Conservation (phyloP, 352 stramenopile species). For the Globisporangium spiculum region DNA sequence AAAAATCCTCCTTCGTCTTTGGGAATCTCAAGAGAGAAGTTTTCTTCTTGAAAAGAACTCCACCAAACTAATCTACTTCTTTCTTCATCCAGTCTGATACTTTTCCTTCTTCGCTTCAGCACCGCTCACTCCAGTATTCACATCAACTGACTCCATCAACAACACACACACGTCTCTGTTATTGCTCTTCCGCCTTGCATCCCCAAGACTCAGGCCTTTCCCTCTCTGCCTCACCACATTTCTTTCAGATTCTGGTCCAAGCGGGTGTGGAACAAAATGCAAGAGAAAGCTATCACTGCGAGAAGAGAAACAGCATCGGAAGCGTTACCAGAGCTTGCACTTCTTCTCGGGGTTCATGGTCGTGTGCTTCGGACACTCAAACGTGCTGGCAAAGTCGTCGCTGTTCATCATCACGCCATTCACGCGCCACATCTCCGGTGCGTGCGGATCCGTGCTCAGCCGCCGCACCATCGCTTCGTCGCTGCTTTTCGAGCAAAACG, state of each 20-base stretch:
- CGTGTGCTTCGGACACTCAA: slow-evolving; percentile 46
- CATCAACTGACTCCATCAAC: no score
- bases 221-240: no score
- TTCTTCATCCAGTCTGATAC: no score
- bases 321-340: slow-evolving; percentile 68
- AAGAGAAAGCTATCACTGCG: no score
- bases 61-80: background rate
- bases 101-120: no score
- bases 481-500: slow-evolving; percentile 62
- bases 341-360: slow-evolving; percentile 70
- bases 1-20: background rate
- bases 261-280: no score
- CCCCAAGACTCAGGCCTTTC: no score
- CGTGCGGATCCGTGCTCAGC: slow-evolving; percentile 59
- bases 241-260: no score
- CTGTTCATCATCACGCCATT: slow-evolving; percentile 82
- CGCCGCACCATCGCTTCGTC: slow-evolving; percentile 53
- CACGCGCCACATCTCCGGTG: slow-evolving; percentile 67
- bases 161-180: no score
- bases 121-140: no score
- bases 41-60: background rate
- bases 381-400: slow-evolving; percentile 57
- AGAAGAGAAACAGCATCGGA: no score
- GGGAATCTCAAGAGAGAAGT: background rate
- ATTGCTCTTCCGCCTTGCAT: no score